Percentiles rank a stretch among this genome's conserved stretches.
Evolutionary conservation across 176 grass and related monocot species (phyloP).

Genomic region (Tillandsia fasciculata): DNA sequence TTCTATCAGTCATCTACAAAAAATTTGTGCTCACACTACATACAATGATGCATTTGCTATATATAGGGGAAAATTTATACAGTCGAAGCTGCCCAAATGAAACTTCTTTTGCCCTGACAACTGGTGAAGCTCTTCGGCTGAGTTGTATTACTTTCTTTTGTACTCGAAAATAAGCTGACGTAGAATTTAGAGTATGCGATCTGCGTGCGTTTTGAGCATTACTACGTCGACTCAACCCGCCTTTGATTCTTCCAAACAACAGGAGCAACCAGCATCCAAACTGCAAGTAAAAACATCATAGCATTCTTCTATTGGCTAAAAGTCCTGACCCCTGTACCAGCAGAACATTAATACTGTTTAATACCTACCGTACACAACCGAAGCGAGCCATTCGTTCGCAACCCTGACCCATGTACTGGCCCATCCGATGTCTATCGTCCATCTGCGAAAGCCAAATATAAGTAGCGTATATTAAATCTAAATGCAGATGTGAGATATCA

Average conservation of each 20-base stretch:
- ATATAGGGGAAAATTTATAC: not conserved
- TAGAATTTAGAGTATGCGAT: not conserved
- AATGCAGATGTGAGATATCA: not conserved
- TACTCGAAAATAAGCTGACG: not conserved
- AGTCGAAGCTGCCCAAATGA: not conserved
- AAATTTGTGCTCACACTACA: not conserved
- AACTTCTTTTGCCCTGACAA: not conserved
- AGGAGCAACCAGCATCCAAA: constrained; percentile 57
- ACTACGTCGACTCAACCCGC: constrained; percentile 34
- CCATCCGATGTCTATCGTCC: constrained; percentile 96
- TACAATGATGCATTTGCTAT: not conserved
- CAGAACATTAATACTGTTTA: not conserved
- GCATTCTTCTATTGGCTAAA: not conserved
- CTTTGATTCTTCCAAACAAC: constrained; percentile 44
- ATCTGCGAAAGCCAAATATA: constrained; percentile 30
- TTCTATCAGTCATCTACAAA: not conserved
- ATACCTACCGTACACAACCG: constrained; percentile 67
- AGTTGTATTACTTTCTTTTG: not conserved
- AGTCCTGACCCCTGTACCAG: not conserved
- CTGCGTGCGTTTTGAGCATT: not conserved
- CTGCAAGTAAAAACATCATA: constrained; percentile 22
- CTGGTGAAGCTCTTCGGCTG: not conserved
- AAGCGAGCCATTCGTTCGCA: constrained; percentile 78
- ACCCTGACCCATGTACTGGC: constrained; percentile 88
- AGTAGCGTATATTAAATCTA: not conserved